Percentiles rank a stretch among this genome's conserved stretches.
These are phyloP conservation scores for Citrus inodora DNA, from an alignment of 345 rosid genomes.

Conservation along the genomic window DNA sequence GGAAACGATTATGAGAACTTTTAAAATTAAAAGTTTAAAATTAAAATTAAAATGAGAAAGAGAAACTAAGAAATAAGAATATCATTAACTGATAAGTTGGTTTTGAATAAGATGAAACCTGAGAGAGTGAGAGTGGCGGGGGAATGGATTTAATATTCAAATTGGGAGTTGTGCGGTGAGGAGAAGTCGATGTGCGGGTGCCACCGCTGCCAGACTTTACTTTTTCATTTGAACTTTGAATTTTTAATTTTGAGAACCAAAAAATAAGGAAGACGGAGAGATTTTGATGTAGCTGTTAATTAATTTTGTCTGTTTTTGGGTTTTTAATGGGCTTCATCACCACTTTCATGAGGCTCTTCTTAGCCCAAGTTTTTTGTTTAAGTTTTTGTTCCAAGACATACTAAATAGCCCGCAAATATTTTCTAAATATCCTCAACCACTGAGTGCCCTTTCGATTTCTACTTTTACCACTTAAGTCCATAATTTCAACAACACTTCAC, in stretches of 20 bases:
- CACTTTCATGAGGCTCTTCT: not conserved
- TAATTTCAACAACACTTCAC: no score
- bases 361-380: rapidly evolving
- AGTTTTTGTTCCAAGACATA: rapidly evolving
- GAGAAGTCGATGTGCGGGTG: not conserved
- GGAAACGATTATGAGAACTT: not conserved
- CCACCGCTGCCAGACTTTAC: not conserved
- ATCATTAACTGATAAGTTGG: not conserved
- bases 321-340: not conserved
- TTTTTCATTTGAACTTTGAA: conserved; percentile 4
- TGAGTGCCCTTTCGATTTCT: no score
- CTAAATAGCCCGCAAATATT: no score
- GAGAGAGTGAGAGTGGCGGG: not conserved
- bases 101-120: not conserved
- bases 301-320: not conserved
- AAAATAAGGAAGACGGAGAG: not conserved
- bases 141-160: not conserved
- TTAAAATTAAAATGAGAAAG: not conserved
- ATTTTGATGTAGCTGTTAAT: not conserved
- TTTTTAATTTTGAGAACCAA: no score
- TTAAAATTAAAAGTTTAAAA: not conserved
- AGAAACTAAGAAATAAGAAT: not conserved
- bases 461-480: no score
- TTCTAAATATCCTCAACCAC: no score
- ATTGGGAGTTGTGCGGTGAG: not conserved